Evolutionary conservation across 768 basidiomycete species (phyloP).

Genomic region (Mycena kentingensis): DNA sequence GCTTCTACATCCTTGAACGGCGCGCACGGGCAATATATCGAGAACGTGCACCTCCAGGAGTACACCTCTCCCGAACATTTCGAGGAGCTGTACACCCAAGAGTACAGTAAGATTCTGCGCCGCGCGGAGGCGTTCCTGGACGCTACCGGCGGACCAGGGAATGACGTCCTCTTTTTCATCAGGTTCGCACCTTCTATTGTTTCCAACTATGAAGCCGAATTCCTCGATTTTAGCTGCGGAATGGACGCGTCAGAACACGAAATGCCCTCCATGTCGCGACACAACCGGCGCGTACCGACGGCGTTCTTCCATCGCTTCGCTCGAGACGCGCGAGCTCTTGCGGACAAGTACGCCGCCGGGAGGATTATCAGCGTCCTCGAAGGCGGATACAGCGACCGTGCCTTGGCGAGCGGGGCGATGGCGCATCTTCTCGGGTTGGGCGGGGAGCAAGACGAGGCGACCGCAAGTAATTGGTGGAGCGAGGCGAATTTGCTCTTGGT

Average conservation of each 20-base stretch:
- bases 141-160: conserved; percentile 60
- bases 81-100: conserved; percentile 66
- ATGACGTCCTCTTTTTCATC: conserved; percentile 82
- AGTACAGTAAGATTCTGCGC: conserved; percentile 60
- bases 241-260: conserved; percentile 97
- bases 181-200: conserved; percentile 56
- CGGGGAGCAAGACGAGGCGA: conserved; percentile 32
- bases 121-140: conserved; percentile 74
- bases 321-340: conserved; percentile 64
- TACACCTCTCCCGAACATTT: conserved; percentile 75
- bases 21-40: conserved; percentile 83
- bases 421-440: conserved; percentile 77
- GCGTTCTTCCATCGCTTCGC: conserved; percentile 87
- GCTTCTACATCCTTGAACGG: conserved; percentile 82
- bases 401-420: conserved; percentile 80
- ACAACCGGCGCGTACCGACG: conserved; percentile 84
- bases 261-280: conserved; percentile 86
- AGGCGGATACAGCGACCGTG: conserved; percentile 92
- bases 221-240: conserved; percentile 62
- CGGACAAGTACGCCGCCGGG: conserved; percentile 64
- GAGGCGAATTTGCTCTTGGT: conserved; percentile 62
- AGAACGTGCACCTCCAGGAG: conserved; percentile 80
- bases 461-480: conserved; percentile 68
- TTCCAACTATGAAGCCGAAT: not conserved
- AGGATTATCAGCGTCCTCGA: conserved; percentile 87